These are phyloP conservation scores for Colletotrichum simmondsii DNA, from an alignment of 2,329 filamentous ascomycete genomes.

Conservation along the genomic window DNA sequence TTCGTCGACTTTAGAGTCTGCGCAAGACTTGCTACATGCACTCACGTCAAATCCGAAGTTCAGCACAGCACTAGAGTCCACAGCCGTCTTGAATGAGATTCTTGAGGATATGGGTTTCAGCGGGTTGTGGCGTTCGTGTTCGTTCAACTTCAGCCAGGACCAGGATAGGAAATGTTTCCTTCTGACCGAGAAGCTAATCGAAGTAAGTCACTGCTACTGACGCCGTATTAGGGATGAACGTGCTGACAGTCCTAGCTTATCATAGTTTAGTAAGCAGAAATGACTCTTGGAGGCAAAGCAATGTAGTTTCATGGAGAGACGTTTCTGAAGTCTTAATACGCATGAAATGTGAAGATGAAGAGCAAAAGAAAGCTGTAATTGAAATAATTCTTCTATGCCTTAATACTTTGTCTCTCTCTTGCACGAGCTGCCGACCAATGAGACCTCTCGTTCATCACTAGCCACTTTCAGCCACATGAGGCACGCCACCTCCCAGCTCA, in stretches of 20 bases:
- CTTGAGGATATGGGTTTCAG: conserved; percentile 71
- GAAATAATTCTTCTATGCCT: no score
- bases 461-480: no score
- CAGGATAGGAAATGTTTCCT: conserved; percentile 63
- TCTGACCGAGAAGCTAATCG: conserved; percentile 70
- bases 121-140: conserved; percentile 70
- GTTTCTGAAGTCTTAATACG: no score
- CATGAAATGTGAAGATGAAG: no score
- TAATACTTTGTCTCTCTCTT: no score
- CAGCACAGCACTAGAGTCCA: conserved; percentile 57
- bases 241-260: conserved; percentile 16
- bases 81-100: conserved; percentile 60
- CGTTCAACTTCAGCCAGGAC: conserved; percentile 60
- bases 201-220: conserved; percentile 52
- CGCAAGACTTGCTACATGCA: conserved; percentile 69
- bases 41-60: conserved; percentile 66
- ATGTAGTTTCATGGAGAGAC: no score
- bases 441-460: no score
- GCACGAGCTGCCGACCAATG: no score
- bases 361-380: no score
- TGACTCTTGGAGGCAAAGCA: not conserved
- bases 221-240: conserved; percentile 10
- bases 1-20: conserved; percentile 67
- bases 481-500: no score
- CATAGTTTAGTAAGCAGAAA: conserved; percentile 28